These are phyloP conservation scores for Pichia cactophila DNA, from an alignment of 1,139 yeast genomes.

Conservation along the genomic window DNA sequence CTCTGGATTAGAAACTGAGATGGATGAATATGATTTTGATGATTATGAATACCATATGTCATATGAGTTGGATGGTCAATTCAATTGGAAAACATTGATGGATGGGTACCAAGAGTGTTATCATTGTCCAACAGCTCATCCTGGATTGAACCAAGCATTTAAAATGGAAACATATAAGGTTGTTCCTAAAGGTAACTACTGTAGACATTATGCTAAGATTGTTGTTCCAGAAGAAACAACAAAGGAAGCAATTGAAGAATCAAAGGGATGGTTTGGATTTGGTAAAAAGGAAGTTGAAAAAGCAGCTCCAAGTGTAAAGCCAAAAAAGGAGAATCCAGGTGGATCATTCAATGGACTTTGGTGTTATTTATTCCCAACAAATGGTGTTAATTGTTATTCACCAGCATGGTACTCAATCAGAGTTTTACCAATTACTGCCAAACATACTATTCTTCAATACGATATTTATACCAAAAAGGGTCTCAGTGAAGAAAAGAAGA, in stretches of 20 bases:
- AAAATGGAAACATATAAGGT: conserved; percentile 59
- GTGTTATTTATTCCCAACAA: conserved; percentile 53
- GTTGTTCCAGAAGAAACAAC: conserved; percentile 35
- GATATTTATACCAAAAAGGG: conserved; percentile 59
- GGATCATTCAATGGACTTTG: conserved; percentile 55
- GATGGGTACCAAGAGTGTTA: conserved; percentile 63
- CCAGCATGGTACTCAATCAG: conserved; percentile 62
- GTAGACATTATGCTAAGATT: conserved; percentile 56
- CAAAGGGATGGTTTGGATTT: conserved; percentile 44
- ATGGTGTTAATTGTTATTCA: conserved; percentile 55
- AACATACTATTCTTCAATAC: conserved; percentile 49
- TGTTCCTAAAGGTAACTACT: conserved; percentile 49
- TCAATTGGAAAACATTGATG: conserved; percentile 62
- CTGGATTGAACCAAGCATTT: conserved; percentile 50
- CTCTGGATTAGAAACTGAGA: conserved; percentile 42
- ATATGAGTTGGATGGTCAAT: conserved; percentile 54
- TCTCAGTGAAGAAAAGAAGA: conserved; percentile 40
- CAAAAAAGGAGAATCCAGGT: conserved; percentile 39
- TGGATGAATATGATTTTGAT: conserved; percentile 48
- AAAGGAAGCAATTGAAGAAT: conserved; percentile 33
- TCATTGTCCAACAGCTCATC: conserved; percentile 63
- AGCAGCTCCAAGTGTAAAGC: conserved; percentile 11
- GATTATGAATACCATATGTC: conserved; percentile 61
- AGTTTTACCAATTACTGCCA: conserved; percentile 47
- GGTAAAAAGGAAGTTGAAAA: conserved; percentile 30